Evolutionary conservation across 2,329 filamentous ascomycete species (phyloP), one percentile per base, ranked within the genome.

Genomic region (Colletotrichum filicis): DNA sequence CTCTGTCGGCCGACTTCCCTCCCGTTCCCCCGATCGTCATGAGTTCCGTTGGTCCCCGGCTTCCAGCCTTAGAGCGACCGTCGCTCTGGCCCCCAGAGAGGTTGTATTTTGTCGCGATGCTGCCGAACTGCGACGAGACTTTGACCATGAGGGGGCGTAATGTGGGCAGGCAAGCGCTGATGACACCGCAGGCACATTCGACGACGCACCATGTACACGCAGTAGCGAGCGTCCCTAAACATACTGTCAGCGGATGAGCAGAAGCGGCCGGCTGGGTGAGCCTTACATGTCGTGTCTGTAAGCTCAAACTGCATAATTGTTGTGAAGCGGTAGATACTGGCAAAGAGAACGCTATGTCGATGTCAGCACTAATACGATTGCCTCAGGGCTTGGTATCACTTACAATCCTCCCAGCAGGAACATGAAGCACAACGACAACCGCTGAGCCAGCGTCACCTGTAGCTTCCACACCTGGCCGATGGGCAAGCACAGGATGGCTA

Each of bases 91-190:
- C 65, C 7, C 65, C 69, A 3, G 69, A 72, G 4, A 69, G 30
- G 37, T 72, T 72, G 53, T 72, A 69, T 14, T 72, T 72, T 22
- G 65, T 69, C 28, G 69, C 69, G 5, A 72, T 35, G 65, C 65
- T 72, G 19, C 69, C 69, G 30, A 72, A 68, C 42, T 72, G 65
- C 11, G 65, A 55, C 28, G 69, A 69, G 24, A 72, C 28, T 28
- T 69, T 72, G 8, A 69, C 24, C 69, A 68, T 60, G 24, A 72
- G 65, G 37, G 83, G 82, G n/a, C 84, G 83, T 30, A 85, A 79
- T 0, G 84, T 84, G 5, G 84, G 84, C 0, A 84, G 82, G 68
- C 84, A 85, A 2, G 82, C 83, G 24, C 82, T 82, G 71, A 86
- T 84, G 35, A 85, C 80, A 64, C 81, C 84, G 57, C 78, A 77